phyloP scores from a whole-genome alignment of 1,139 yeast species.

The Scheffersomyces cryptocercus region DNA sequence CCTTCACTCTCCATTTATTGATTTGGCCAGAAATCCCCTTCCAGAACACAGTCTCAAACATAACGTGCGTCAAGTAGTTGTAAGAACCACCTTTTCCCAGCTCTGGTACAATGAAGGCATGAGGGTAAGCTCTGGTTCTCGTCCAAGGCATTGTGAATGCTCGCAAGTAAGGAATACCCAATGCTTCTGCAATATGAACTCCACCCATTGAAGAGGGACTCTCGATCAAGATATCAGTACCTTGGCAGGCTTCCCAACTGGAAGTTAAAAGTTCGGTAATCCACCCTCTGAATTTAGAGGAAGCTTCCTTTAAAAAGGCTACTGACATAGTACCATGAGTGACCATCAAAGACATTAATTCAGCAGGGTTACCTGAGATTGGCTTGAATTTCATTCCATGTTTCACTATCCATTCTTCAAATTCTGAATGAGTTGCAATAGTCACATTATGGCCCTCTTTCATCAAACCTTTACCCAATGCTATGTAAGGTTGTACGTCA shows the following conservation, averaged over 20 bases:
- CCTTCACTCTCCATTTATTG: slow-evolving; percentile 79
- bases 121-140: slow-evolving; percentile 91
- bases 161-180: slow-evolving; percentile 85
- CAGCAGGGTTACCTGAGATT: slow-evolving; percentile 93
- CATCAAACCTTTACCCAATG: slow-evolving; percentile 76
- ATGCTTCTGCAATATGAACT: slow-evolving; percentile 89
- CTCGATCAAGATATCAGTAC: slow-evolving; percentile 80
- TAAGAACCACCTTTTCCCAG: slow-evolving; percentile 91
- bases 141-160: slow-evolving; percentile 99
- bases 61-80: slow-evolving; percentile 86
- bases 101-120: slow-evolving; percentile 93
- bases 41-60: slow-evolving; percentile 94
- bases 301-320: slow-evolving; percentile 80
- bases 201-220: slow-evolving; percentile 97
- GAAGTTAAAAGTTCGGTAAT: slow-evolving; percentile 66
- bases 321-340: slow-evolving; percentile 87
- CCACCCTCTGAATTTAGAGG: slow-evolving; percentile 77
- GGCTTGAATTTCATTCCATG: slow-evolving; percentile 70
- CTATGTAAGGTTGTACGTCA: slow-evolving; percentile 94
- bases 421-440: slow-evolving; percentile 85
- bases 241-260: slow-evolving; percentile 86
- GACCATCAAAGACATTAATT: slow-evolving; percentile 89
- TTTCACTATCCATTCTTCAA: slow-evolving; percentile 67
- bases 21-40: slow-evolving; percentile 88
- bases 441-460: slow-evolving; percentile 81